Conservation (phyloP, 2,329 filamentous ascomycete species). For the Exophiala sideris region DNA sequence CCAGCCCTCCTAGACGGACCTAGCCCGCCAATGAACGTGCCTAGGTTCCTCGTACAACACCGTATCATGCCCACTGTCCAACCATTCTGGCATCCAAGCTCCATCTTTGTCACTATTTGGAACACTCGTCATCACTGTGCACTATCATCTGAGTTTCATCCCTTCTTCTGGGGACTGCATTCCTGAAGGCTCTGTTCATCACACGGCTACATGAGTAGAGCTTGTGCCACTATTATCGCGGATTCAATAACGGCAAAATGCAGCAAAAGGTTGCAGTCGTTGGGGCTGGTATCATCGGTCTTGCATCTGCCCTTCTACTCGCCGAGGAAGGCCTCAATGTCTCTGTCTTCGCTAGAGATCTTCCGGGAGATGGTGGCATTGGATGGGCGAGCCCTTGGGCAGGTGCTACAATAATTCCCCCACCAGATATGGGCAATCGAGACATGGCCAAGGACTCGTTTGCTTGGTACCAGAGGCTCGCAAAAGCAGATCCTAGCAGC, state of each 20-base stretch:
- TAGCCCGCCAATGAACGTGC: no score
- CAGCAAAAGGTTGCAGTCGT: neutral
- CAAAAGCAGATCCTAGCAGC: conserved; percentile 1
- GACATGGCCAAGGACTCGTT: conserved; percentile 3
- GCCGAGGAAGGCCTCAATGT: conserved; percentile 1
- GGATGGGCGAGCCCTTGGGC: conserved; percentile 1
- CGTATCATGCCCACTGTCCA: no score
- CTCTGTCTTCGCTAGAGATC: neutral
- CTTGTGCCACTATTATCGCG: no score
- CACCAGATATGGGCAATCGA: neutral
- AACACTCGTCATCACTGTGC: no score
- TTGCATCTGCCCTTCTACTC: conserved; percentile 1
- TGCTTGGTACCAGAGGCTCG: neutral
- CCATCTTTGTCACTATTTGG: no score
- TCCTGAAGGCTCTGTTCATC: no score
- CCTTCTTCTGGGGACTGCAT: no score
- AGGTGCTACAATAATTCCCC: conserved; percentile 2
- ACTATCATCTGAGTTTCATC: no score
- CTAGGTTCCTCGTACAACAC: no score
- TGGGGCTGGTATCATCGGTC: conserved; percentile 1
- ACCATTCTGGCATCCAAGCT: no score
- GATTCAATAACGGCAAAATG: neutral
- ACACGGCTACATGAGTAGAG: no score
- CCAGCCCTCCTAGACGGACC: no score
- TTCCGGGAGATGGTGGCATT: conserved; percentile 1